Percentiles rank a stretch among this genome's conserved stretches.
Evolutionary conservation across 352 stramenopile species (phyloP).

Genomic region (Phytophthora kernoviae): DNA sequence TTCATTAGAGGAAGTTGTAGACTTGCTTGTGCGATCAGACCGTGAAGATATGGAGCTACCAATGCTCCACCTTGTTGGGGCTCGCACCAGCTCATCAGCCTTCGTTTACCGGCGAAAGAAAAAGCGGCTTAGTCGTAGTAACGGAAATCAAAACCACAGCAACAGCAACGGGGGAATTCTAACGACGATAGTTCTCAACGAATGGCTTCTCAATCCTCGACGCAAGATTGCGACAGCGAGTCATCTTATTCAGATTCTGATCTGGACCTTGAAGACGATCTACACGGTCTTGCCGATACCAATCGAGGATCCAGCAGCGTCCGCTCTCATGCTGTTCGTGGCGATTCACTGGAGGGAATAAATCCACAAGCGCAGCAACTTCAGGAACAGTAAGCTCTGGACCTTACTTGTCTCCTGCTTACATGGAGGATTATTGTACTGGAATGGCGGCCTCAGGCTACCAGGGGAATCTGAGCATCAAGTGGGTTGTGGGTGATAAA

Average conservation of each 20-base stretch:
- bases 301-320: conserved; percentile 19
- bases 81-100: conserved; percentile 56
- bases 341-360: conserved; percentile 27
- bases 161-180: conserved; percentile 11
- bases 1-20: conserved; percentile 69
- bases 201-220: conserved; percentile 30
- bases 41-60: conserved; percentile 67
- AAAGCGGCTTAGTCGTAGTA: conserved; percentile 36
- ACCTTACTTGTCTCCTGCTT: conserved; percentile 30
- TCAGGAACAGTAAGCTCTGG: conserved; percentile 12
- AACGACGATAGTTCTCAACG: conserved; percentile 13
- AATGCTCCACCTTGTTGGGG: conserved; percentile 75
- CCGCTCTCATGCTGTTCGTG: conserved; percentile 27
- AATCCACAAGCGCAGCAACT: conserved; percentile 13
- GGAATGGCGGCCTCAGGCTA: conserved; percentile 47
- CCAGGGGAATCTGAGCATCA: conserved; percentile 71
- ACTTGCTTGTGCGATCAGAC: conserved; percentile 68
- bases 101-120: conserved; percentile 63
- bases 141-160: conserved; percentile 16
- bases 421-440: conserved; percentile 55
- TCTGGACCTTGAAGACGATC: conserved; percentile 37
- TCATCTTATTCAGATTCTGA: conserved; percentile 54
- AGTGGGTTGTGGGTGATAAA: conserved; percentile 73
- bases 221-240: conserved; percentile 42
- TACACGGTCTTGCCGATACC: conserved; percentile 29